Evolutionary conservation across 768 basidiomycete genomes (phyloP).

Genomic region (Naematelia aurantialba): DNA sequence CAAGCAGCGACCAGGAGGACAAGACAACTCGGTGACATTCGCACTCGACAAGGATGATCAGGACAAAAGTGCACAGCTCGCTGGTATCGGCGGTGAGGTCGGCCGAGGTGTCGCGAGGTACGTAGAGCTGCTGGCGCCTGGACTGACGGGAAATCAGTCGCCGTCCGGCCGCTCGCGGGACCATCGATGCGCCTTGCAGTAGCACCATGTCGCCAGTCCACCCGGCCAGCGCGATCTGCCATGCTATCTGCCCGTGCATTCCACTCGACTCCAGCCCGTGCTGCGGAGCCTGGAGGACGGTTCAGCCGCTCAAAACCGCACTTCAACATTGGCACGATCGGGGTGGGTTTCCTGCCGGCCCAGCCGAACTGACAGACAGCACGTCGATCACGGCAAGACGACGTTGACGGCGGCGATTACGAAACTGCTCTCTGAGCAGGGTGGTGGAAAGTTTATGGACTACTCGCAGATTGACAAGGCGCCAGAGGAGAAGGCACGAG

Average conservation of each 20-base stretch:
- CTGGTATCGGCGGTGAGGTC: slow-evolving; percentile 14
- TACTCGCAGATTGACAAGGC: slow-evolving; percentile 98
- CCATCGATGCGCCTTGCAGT: slow-evolving; percentile 17
- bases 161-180: slow-evolving; percentile 25
- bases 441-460: slow-evolving; percentile 79
- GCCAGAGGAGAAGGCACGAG: slow-evolving; percentile 97
- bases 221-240: not conserved
- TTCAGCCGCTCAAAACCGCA: slow-evolving; percentile 51
- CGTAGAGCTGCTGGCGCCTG: not conserved
- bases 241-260: slow-evolving; percentile 7
- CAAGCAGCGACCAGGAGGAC: too few species aligned
- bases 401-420: slow-evolving; percentile 58
- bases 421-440: slow-evolving; percentile 74
- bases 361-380: slow-evolving; percentile 28
- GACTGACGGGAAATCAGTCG: slow-evolving; percentile 2
- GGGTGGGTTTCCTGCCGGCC: slow-evolving; percentile 30
- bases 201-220: slow-evolving; percentile 1
- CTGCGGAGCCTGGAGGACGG: slow-evolving; percentile 48
- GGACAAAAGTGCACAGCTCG: slow-evolving; percentile 15
- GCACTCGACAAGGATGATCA: too few species aligned
- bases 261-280: slow-evolving; percentile 23
- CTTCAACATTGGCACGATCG: slow-evolving; percentile 54
- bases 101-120: slow-evolving; percentile 22
- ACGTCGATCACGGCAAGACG: slow-evolving; percentile 53
- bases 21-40: too few species aligned